These are phyloP conservation scores for Apiotrichum mycotoxinovorans DNA, from an alignment of 1,284 basidiomycete genomes.

Conservation along the genomic window DNA sequence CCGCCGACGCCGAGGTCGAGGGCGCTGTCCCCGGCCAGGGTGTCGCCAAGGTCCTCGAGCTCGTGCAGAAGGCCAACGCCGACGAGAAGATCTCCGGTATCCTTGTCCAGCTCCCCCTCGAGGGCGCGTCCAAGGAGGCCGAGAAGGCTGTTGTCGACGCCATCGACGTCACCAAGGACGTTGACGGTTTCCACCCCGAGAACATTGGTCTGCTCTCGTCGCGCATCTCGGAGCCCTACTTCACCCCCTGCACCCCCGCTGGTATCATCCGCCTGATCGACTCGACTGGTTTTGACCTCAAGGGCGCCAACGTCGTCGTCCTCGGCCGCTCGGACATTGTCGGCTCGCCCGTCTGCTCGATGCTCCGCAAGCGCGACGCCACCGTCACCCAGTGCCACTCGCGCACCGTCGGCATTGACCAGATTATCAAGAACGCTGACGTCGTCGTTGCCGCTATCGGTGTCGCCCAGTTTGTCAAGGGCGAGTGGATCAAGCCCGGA, in stretches of 20 bases:
- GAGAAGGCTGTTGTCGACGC: constrained; percentile 91
- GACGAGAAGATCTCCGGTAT: constrained; percentile 83
- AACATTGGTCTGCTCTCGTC: constrained; percentile 96
- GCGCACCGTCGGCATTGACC: constrained; percentile 73
- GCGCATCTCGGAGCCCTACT: constrained; percentile 83
- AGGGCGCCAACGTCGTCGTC: constrained; percentile 81
- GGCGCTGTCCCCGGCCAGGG: constrained; percentile 27
- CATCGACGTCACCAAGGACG: constrained; percentile 91
- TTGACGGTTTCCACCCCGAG: constrained; percentile 98
- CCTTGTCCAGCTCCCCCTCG: constrained; percentile 94
- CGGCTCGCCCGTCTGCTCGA: constrained; percentile 87
- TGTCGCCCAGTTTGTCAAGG: constrained; percentile 82
- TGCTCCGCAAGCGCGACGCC: constrained; percentile 85
- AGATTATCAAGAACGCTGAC: constrained; percentile 80
- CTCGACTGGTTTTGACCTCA: constrained; percentile 68
- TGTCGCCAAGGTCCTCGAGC: constrained; percentile 70
- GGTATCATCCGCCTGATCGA: constrained; percentile 89
- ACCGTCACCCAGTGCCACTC: constrained; percentile 99
- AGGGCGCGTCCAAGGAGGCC: constrained; percentile 75
- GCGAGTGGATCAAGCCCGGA: constrained; percentile 92
- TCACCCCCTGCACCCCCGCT: constrained; percentile 92
- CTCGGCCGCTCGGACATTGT: constrained; percentile 98
- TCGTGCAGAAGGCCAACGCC: constrained; percentile 77
- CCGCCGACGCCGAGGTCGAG: constrained; percentile 60
- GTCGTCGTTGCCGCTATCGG: constrained; percentile 93